Base-by-base conservation (phyloP, 371 early-diverging fungal genomes). In the Synchytrium microbalum region DNA sequence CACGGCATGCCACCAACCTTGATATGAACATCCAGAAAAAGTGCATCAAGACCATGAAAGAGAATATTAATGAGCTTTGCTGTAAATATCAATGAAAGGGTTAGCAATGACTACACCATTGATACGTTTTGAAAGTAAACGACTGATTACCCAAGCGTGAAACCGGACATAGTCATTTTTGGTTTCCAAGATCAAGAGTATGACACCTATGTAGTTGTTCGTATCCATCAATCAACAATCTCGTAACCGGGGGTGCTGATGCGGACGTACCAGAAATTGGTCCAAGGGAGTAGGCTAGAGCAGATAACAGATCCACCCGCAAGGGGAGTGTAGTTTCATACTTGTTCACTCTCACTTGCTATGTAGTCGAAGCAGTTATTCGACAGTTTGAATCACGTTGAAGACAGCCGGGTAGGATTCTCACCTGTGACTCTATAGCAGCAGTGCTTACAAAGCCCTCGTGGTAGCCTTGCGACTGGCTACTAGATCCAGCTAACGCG, bases 291-390 rank as follows among this genome's bases (percentile, higher is more conserved):
- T 92, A 92, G 3, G 85, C 78, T 32, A 86, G 61, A 24, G 88
- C 85, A 1, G 92, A 90, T 69, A 88, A 90, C n/a, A 91, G 70
- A 73, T 92, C 91, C 19, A 88, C 82, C 33, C 91, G 83, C 54
- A 89, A 77, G 23, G 86, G 81, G 32, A 90, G 67, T 24, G 79
- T 72, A 14, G 92, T 91, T 61, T 90, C 90, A 67, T 88, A 91
- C 66, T 88, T 86, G 75, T 88, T 90, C 3, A 90, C 84, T 38
- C 86, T n/a, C n/a, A n/a, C n/a, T n/a, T n/a, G n/a, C n/a, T n/a
- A n/a, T n/a, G n/a, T n/a, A n/a, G n/a, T n/a, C n/a, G n/a, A n/a
- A n/a, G n/a, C n/a, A n/a, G n/a, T n/a, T n/a, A n/a, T n/a, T n/a
- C n/a, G n/a, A n/a, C n/a, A n/a, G n/a, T n/a, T n/a, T n/a, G n/a